Conservation (phyloP, 1,284 basidiomycete species). For the Naganishia albida region DNA sequence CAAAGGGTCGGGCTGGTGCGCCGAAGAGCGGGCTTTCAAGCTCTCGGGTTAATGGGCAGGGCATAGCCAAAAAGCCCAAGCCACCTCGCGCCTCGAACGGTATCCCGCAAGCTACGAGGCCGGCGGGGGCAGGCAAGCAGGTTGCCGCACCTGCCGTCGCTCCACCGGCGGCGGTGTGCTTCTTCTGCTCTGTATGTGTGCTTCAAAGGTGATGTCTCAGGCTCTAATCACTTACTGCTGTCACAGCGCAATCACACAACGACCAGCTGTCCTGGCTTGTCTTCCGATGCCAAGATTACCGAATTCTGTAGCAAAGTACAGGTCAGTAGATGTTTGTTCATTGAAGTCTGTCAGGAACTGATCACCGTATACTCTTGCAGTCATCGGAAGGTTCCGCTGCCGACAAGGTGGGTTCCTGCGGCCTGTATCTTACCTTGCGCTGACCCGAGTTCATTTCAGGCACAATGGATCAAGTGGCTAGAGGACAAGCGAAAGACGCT, state of each 20-base stretch:
- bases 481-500: conserved; percentile 1
- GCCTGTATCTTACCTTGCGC: background rate
- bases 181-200: conserved; percentile 21
- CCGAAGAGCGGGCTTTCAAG: background rate
- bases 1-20: background rate
- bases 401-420: conserved; percentile 8
- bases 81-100: background rate
- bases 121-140: background rate
- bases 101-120: background rate
- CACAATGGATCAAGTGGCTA: conserved; percentile 26
- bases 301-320: conserved; percentile 16
- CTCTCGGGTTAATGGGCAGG: background rate
- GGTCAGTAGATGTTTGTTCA: background rate
- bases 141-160: background rate
- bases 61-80: background rate
- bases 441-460: background rate
- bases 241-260: conserved; percentile 4
- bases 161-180: background rate
- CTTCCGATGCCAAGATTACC: background rate
- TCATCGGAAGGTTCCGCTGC: conserved; percentile 5
- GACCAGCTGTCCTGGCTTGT: conserved; percentile 14
- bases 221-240: background rate
- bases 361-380: background rate
- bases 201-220: background rate
- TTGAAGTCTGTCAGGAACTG: background rate